Percentiles rank a stretch among this genome's conserved stretches.
phyloP scores from a whole-genome alignment of 2,329 filamentous ascomycete genomes.

The Claviceps sp. region DNA sequence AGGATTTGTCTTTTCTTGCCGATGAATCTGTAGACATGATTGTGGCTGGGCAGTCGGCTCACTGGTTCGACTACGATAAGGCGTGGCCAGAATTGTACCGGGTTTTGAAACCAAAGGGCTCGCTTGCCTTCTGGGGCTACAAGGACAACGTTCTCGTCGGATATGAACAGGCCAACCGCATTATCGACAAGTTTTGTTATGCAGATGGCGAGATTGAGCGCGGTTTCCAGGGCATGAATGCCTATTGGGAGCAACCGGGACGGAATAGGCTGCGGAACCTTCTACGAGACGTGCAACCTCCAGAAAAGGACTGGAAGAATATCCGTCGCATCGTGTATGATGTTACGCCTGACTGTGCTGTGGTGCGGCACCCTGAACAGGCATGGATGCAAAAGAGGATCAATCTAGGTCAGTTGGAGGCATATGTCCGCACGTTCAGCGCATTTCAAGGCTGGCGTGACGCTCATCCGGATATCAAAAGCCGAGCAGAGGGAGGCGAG shows the following conservation, averaged over 20 bases:
- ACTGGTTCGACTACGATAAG: slow-evolving; percentile 49
- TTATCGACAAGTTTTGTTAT: slow-evolving; percentile 44
- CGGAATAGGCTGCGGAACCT: slow-evolving; percentile 39
- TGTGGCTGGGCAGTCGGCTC: slow-evolving; percentile 43
- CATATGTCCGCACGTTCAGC: slow-evolving; percentile 49
- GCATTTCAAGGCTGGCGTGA: slow-evolving; percentile 45
- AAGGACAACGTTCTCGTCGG: slow-evolving; percentile 48
- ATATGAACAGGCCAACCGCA: slow-evolving; percentile 33
- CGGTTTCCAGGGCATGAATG: slow-evolving; percentile 36
- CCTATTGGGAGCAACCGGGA: slow-evolving; percentile 50
- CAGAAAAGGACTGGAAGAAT: slow-evolving; percentile 35
- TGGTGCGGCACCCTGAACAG: slow-evolving; percentile 18
- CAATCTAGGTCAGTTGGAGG: slow-evolving; percentile 44
- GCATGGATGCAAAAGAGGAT: slow-evolving; percentile 40
- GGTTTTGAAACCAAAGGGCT: slow-evolving; percentile 40
- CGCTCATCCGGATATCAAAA: slow-evolving; percentile 35
- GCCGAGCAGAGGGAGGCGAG: slow-evolving; percentile 37
- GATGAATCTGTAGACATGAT: slow-evolving; percentile 38
- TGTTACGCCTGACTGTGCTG: slow-evolving; percentile 29
- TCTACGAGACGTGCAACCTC: slow-evolving; percentile 37
- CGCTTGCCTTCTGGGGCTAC: slow-evolving; percentile 54
- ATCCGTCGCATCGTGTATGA: slow-evolving; percentile 43
- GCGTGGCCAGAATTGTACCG: slow-evolving; percentile 43
- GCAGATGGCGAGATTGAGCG: slow-evolving; percentile 29
- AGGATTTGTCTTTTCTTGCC: slow-evolving; percentile 37